Base-by-base conservation (phyloP, 768 basidiomycete species). In the Tricholoma bakamatsutake region DNA sequence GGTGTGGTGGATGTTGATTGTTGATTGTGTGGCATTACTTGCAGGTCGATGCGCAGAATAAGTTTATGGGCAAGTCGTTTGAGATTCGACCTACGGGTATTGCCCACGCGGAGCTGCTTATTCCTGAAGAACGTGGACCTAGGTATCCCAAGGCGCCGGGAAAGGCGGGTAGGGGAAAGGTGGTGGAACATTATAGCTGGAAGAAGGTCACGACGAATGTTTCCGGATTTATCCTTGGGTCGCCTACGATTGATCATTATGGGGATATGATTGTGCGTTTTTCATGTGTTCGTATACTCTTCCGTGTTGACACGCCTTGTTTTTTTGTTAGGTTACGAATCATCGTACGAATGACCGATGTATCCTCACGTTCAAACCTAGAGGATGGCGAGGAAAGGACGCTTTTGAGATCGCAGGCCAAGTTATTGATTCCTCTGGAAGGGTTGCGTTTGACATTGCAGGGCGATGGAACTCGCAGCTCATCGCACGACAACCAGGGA, bases 381-480 rank as follows among this genome's bases (percentile, higher is more conserved):
- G 94, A 55, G 93, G 93, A 2, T 98, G 95, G 95, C 77, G 93
- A 53, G 93, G 90, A 8, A 89, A 83, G 62, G 89, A 96, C 58
- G 93, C 94, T 0, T 93, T 80, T 64, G 96, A 98, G 70, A 94
- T 98, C 66, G 88, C 87, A 2, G 96, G 95, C 1, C 80, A 82
- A 39, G 93, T 98, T 18, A 70, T 80, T 56, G 86, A 91, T 64
- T 68, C 80, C 1, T 61, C 71, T 0, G 93, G 89, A 9, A 73
- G 79, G 18, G 74, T 85, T 30, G 83, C 79, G 0, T 90, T 95
- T 71, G 93, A 96, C 55, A 93, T 98, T 48, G 94, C 94, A 0
- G 95, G 95, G 4, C 81, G 93, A 2, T 98, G 95, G 96, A 93
- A 92, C 65, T 90, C 89, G 43, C 95, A 98, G 65, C 83, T 98